These are phyloP conservation scores for Penicillium glabrum DNA, from an alignment of 2,329 filamentous ascomycete genomes.

Conservation along the genomic window DNA sequence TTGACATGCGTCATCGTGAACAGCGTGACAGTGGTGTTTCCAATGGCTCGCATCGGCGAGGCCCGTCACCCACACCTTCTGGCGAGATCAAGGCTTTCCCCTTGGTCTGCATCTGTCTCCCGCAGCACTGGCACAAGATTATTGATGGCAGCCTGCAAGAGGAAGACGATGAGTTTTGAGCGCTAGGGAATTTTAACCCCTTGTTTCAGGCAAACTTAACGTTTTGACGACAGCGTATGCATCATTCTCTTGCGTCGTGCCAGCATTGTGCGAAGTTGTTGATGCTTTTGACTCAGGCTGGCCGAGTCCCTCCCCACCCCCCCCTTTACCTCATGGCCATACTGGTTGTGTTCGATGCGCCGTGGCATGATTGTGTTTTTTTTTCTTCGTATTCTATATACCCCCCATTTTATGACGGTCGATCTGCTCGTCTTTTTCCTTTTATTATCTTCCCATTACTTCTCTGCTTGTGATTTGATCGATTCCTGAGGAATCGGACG, in stretches of 20 bases:
- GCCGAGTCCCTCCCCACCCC: slow-evolving; percentile 2
- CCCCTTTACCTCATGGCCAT: not conserved
- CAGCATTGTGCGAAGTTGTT: slow-evolving; percentile 12
- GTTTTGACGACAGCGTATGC: slow-evolving; percentile 39
- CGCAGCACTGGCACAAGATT: slow-evolving; percentile 94
- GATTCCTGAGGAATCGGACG: slow-evolving; percentile 18
- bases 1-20: slow-evolving; percentile 71
- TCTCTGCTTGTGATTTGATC: slow-evolving; percentile 6
- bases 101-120: slow-evolving; percentile 90
- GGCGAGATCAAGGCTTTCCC: slow-evolving; percentile 98
- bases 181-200: slow-evolving; percentile 9
- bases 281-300: slow-evolving; percentile 16
- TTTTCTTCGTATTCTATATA: slow-evolving; percentile 29
- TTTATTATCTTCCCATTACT: slow-evolving; percentile 6
- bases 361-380: slow-evolving; percentile 17
- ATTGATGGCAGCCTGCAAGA: slow-evolving; percentile 72
- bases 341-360: slow-evolving; percentile 3
- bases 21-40: slow-evolving; percentile 94
- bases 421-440: slow-evolving; percentile 19
- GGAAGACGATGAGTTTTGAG: slow-evolving; percentile 28
- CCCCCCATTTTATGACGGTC: slow-evolving; percentile 31
- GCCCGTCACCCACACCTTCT: slow-evolving; percentile 62
- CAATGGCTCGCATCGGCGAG: slow-evolving; percentile 65
- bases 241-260: slow-evolving; percentile 18
- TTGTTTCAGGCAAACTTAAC: slow-evolving; percentile 31